A percentile compares a stretch with the other conserved stretches of the same genome.
Conservation (phyloP, 2,329 filamentous ascomycete genomes). For the Calonectria fujianensis region DNA sequence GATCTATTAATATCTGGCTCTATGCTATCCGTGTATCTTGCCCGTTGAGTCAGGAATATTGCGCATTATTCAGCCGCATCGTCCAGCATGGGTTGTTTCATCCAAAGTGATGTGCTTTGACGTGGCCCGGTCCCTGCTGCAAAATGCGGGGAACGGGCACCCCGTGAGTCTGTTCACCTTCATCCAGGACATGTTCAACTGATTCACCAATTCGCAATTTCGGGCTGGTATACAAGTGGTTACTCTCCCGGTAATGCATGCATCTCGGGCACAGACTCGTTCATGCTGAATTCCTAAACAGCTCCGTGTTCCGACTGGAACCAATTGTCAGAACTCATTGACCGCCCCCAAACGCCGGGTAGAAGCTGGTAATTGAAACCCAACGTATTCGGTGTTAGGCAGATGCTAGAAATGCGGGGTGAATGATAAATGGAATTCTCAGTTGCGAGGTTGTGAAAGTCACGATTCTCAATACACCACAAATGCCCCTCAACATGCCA, state of each 20-base stretch:
- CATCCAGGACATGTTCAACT: neutral
- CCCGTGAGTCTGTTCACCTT: conserved; percentile 9
- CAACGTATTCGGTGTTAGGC: neutral
- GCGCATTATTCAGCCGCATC: neutral
- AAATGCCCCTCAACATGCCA: neutral
- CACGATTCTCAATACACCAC: neutral
- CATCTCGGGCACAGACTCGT: neutral
- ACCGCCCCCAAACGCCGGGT: neutral
- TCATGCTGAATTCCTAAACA: neutral
- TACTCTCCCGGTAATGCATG: neutral
- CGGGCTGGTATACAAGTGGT: neutral
- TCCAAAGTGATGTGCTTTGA: conserved; percentile 3
- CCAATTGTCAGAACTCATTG: neutral
- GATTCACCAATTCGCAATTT: neutral
- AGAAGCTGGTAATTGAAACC: neutral
- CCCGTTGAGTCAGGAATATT: neutral
- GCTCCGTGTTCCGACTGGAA: neutral
- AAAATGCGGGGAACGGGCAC: conserved; percentile 15
- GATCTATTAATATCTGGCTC: neutral
- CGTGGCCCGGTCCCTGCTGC: neutral
- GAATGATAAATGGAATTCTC: neutral
- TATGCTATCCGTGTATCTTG: neutral
- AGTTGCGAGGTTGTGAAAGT: neutral
- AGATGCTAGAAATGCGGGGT: neutral
- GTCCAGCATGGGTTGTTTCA: neutral